phyloP scores from a whole-genome alignment of 176 grass and related monocot species.

The Pharus latifolius region DNA sequence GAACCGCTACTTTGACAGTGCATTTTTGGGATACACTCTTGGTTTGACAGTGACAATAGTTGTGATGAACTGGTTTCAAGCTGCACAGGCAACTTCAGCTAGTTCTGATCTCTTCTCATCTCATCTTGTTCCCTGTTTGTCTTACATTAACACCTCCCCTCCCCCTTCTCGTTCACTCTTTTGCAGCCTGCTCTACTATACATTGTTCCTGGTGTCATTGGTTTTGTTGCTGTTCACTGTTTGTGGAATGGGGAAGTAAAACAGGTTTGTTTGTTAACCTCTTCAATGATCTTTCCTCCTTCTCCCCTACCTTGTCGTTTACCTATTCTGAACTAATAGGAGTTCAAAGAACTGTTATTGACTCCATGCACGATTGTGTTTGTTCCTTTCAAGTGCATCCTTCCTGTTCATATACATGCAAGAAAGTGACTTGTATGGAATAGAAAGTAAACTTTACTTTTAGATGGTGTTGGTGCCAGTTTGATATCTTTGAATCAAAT shows the following conservation, averaged over 20 bases:
- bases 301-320: neutral
- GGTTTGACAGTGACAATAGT: constrained; percentile 64
- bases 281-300: neutral
- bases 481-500: too few species aligned
- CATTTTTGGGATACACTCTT: constrained; percentile 63
- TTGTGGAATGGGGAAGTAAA: constrained; percentile 81
- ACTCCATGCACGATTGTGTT: too few species aligned
- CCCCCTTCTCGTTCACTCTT: neutral
- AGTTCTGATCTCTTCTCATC: neutral
- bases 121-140: neutral
- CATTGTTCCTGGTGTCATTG: constrained; percentile 77
- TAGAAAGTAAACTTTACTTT: too few species aligned
- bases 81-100: constrained; percentile 52
- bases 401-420: too few species aligned
- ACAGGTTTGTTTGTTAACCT: constrained; percentile 30
- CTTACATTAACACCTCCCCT: neutral
- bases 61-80: constrained; percentile 98
- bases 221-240: constrained; percentile 67
- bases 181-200: constrained; percentile 76
- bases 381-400: too few species aligned
- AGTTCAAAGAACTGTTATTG: too few species aligned
- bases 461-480: too few species aligned
- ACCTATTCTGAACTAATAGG: neutral
- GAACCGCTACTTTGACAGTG: constrained; percentile 68
- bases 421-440: too few species aligned